A percentile compares a stretch with the other conserved stretches of the same genome.
Conservation (phyloP, 345 rosid species). For the Melaleuca alternifolia region DNA sequence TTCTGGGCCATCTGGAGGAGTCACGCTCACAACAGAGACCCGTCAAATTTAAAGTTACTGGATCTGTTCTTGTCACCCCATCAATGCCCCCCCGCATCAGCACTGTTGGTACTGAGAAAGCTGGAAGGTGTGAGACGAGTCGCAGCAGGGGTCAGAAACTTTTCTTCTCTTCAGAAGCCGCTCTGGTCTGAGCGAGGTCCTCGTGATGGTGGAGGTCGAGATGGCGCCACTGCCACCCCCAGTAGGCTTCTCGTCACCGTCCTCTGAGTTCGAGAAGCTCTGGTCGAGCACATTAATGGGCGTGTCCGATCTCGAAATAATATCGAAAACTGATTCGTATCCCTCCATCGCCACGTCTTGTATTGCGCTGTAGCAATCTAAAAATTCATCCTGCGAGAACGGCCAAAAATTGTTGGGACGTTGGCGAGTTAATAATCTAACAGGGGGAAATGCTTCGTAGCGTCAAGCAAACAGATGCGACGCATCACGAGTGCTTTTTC, state of each 20-base stretch:
- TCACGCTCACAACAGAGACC: neutral
- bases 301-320: constrained; percentile 28
- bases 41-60: neutral
- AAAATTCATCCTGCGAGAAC: constrained; percentile 28
- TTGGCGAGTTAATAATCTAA: neutral
- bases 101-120: constrained; percentile 15
- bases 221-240: neutral
- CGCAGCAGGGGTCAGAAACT: neutral
- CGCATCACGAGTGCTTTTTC: neutral
- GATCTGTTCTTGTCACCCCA: neutral
- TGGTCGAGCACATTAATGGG: constrained; percentile 36
- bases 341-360: constrained; percentile 24
- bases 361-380: constrained; percentile 23
- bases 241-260: neutral
- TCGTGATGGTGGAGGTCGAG: constrained; percentile 21
- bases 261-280: neutral
- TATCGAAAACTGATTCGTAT: constrained; percentile 14
- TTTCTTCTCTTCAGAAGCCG: constrained; percentile 6
- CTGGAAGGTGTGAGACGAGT: constrained; percentile 2
- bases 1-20: neutral
- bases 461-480: neutral
- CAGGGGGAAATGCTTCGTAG: neutral
- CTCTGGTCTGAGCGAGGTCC: constrained; percentile 3
- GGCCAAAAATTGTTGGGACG: neutral
- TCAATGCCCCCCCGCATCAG: neutral